Evolutionary conservation across 73 alveolate species (phyloP).

Genomic region (Paramecium pentaurelia): DNA sequence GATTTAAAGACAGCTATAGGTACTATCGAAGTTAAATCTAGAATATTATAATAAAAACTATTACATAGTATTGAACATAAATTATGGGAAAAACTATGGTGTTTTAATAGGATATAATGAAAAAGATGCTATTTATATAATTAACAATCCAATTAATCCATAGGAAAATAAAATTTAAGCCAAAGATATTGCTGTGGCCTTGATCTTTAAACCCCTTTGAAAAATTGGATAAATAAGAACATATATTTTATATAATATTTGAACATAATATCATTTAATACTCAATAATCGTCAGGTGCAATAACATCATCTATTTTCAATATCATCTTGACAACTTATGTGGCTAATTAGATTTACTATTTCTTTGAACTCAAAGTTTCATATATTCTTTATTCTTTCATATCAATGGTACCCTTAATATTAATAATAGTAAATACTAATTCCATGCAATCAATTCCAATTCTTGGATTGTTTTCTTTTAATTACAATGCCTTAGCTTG

Average conservation of each 20-base stretch:
- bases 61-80: background rate
- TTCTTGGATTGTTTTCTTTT: constrained; percentile 40
- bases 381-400: constrained; percentile 92
- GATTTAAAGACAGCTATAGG: background rate
- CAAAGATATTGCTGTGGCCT: background rate
- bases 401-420: constrained; percentile 83
- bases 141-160: background rate
- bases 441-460: constrained; percentile 63
- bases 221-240: background rate
- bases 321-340: constrained; percentile 98
- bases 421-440: background rate
- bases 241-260: background rate
- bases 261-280: background rate
- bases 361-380: constrained; percentile 83
- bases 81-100: background rate
- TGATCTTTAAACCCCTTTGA: background rate
- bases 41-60: background rate
- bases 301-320: constrained; percentile 98
- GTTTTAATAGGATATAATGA: background rate
- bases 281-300: constrained; percentile 58
- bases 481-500: constrained; percentile 78
- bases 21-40: background rate
- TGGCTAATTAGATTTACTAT: constrained; percentile 90
- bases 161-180: background rate
- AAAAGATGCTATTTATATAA: background rate